A percentile compares a stretch with the other conserved stretches of the same genome.
Evolutionary conservation across 345 rosid genomes (phyloP).

Genomic region (Euclidium syriacum): DNA sequence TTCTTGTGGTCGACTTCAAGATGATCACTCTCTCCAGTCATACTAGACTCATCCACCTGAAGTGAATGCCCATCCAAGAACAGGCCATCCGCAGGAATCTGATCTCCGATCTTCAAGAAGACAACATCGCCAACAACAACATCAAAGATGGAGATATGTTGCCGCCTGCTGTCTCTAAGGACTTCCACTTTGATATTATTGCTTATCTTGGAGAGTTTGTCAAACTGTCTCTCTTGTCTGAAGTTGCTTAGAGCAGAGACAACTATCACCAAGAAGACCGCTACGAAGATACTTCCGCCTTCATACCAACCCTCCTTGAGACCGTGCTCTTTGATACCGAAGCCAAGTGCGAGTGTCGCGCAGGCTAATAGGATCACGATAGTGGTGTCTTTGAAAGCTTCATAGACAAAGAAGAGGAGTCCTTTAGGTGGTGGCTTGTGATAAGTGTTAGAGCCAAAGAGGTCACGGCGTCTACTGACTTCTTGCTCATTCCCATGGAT

Average conservation of each 20-base stretch:
- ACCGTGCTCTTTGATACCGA: slow-evolving; percentile 49
- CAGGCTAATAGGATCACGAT: slow-evolving; percentile 48
- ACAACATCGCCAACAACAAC: slow-evolving; percentile 62
- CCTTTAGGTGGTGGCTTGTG: slow-evolving; percentile 59
- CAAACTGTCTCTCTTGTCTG: slow-evolving; percentile 45
- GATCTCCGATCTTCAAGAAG: slow-evolving; percentile 50
- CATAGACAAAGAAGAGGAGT: slow-evolving; percentile 43
- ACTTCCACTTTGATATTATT: slow-evolving; percentile 50
- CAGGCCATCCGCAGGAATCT: slow-evolving; percentile 58
- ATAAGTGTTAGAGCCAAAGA: slow-evolving; percentile 56
- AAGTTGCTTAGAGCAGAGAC: slow-evolving; percentile 50
- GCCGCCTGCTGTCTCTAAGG: slow-evolving; percentile 38
- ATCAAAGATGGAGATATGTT: slow-evolving; percentile 43
- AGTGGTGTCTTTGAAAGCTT: slow-evolving; percentile 58
- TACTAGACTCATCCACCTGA: slow-evolving; percentile 50
- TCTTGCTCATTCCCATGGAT: slow-evolving; percentile 40
- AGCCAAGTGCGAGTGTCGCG: slow-evolving; percentile 45
- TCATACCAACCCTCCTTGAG: slow-evolving; percentile 55
- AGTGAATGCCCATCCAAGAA: slow-evolving; percentile 41
- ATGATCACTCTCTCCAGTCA: slow-evolving; percentile 51
- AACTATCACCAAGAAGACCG: slow-evolving; percentile 43
- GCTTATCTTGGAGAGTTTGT: slow-evolving; percentile 45
- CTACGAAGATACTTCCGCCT: slow-evolving; percentile 54
- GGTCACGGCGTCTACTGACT: slow-evolving; percentile 28
- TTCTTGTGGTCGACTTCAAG: slow-evolving; percentile 31